Base-by-base conservation (phyloP, 2,329 filamentous ascomycete genomes). In the Zarea fungicola region DNA sequence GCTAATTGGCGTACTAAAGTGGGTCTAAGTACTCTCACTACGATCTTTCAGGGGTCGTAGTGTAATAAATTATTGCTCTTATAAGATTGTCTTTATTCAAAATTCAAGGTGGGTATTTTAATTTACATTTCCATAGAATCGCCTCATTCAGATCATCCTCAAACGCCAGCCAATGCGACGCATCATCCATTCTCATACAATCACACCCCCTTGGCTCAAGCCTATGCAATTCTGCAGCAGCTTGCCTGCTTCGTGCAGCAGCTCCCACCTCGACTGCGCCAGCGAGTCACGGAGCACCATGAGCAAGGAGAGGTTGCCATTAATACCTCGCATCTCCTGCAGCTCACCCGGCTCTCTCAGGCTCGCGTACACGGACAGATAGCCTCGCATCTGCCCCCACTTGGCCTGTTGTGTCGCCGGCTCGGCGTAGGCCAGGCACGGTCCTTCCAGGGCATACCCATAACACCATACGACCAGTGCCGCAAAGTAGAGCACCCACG, bases 401-500 rank as follows among this genome's bases (percentile, higher is more conserved):
- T 86, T 84, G 54, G 88, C 84, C 13, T 82, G 77, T 42, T 76
- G 75, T 1, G 74, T 84, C 31, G 64, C 66, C 49, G 87, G 80
- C 18, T 71, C 68, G 9, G 25, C 25, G 28, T 28, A 16, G 57
- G 68, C 75, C 43, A 68, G 60, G 4, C 66, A 68, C 0, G 89
- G 80, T 0, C 93, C 93, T 57, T 97, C 93, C 18, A 95, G 73
- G 0, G 92, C 90, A 62, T 84, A 96, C 3, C 91, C 92, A 60
- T 97, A 99, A 52, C 84, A 89, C 93, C 93, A 99, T 1, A 97
- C 87, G 19, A 96, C 89, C 13, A 99, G 76, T 1, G 85, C 84
- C 1, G 93, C 89, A 62, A 96, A 95, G 67, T 96, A 99, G 44
- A 97, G 74, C 10, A 96, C 90, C 92, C 93, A 99, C 0, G 92